phyloP scores from a whole-genome alignment of 495 filamentous ascomycete species.

The Clavariopsis aquatica region DNA sequence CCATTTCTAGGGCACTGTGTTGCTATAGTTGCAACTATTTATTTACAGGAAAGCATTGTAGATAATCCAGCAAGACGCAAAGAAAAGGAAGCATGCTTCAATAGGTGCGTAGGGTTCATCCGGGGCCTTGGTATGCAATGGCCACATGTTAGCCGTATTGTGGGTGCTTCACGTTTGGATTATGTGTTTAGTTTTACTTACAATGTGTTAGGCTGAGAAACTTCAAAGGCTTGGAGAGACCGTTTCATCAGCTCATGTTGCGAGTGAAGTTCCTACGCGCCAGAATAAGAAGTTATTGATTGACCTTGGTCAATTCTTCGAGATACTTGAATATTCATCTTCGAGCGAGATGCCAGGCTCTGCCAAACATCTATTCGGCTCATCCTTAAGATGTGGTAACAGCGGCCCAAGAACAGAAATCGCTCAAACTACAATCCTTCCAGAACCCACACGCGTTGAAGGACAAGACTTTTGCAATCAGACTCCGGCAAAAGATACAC shows the following conservation, averaged over 20 bases:
- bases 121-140: neutral
- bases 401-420: neutral
- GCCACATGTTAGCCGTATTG: neutral
- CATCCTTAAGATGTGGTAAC: neutral
- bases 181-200: neutral
- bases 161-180: neutral
- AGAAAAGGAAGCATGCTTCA: neutral
- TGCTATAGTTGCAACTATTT: neutral
- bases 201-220: neutral
- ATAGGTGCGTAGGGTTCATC: neutral
- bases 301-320: neutral
- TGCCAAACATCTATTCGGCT: neutral
- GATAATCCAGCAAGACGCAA: neutral
- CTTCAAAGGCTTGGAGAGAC: neutral
- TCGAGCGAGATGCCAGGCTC: neutral
- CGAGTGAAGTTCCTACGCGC: neutral
- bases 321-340: neutral
- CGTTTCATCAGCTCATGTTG: neutral
- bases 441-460: neutral
- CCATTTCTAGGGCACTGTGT: neutral
- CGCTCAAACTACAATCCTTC: neutral
- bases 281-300: neutral
- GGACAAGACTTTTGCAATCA: neutral
- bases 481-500: no score
- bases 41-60: neutral